Percentiles rank a stretch among this genome's conserved stretches.
These are phyloP conservation scores for Trypanosoma vivax DNA, from an alignment of 208 protist species.

Conservation along the genomic window DNA sequence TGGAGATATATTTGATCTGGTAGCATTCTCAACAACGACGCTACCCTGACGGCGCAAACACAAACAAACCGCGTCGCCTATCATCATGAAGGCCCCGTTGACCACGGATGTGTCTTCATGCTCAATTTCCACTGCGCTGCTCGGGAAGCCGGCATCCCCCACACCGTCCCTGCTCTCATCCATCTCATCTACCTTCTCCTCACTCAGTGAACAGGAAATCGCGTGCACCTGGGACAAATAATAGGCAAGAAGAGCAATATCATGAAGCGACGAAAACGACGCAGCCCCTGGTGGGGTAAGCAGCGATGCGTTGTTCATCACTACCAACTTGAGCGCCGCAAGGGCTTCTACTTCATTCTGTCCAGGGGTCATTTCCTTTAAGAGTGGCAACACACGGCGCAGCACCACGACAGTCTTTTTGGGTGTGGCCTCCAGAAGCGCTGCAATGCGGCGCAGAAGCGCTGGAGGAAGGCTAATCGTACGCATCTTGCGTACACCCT, in stretches of 20 bases:
- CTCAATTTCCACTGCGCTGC: background rate
- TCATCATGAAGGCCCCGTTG: conserved; percentile 12
- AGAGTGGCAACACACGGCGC: conserved; percentile 12
- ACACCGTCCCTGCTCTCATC: conserved; percentile 3
- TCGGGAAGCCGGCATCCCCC: background rate
- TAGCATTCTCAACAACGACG: background rate
- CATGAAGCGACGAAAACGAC: background rate
- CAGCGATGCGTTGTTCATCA: conserved; percentile 13
- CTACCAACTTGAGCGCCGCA: conserved; percentile 4
- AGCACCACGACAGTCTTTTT: conserved; percentile 12
- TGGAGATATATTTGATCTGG: conserved; percentile 18
- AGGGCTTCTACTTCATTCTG: conserved; percentile 4
- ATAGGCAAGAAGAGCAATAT: conserved; percentile 18
- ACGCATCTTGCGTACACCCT: conserved; percentile 4
- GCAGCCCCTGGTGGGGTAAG: background rate
- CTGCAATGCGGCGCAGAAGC: conserved; percentile 6
- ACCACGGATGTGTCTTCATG: conserved; percentile 3
- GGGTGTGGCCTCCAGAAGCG: conserved; percentile 7
- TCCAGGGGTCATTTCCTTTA: conserved; percentile 2
- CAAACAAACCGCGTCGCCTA: conserved; percentile 22
- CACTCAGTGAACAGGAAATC: background rate
- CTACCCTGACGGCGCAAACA: conserved; percentile 6
- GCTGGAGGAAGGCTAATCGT: background rate
- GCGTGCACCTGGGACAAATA: conserved; percentile 17
- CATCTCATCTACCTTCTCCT: background rate